Base-by-base conservation (phyloP, 2,329 filamentous ascomycete genomes). In the Cercospora canescens region DNA sequence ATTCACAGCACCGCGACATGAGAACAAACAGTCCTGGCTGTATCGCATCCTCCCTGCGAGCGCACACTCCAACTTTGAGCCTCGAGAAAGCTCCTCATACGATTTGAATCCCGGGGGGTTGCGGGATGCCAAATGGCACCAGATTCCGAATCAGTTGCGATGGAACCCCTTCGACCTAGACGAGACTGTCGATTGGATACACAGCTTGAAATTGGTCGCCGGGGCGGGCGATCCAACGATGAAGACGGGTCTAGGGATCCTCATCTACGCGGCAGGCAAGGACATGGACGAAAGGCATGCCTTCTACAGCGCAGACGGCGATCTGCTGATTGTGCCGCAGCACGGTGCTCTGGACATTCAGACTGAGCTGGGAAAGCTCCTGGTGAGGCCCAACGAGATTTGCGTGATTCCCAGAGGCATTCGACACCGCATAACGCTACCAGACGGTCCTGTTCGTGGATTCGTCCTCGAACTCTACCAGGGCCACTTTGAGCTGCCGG, bases 111-210 rank as follows among this genome's bases (percentile, higher is more conserved):
- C 81, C 0, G 82, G 83, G 69, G 80, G 79, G 70, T 54, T 72
- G 37, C 62, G 69, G 50, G 67, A 69, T 45, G 68, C 70, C 9
- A 69, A 68, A 74, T 84, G 92, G 71, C 88, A 90, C 72, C 89
- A 92, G 72, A 90, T 93, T 59, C 92, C 92, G 4, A 93, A 94
- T 75, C 91, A 94, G 78, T 83, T 94, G 32, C 87, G 91, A 70
- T 95, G 92, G 92, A 88, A 91, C 70, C 89, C 88, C 2, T 92
- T 93, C 75, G 89, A 93, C 72, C 82, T 93, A 57, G 88, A 92
- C 69, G 84, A 90, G 76, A 84, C 83, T 3, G 87, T 87, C 2
- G 88, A 90, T 72, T 91, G 88, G 88, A 87, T 90, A 24, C 86
- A 89, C 72, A 85, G 85, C 63, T 79, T 94, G 69, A 88, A 90